These are phyloP conservation scores for Crassisporium funariophilum DNA, from an alignment of 768 basidiomycete species.

Conservation along the genomic window DNA sequence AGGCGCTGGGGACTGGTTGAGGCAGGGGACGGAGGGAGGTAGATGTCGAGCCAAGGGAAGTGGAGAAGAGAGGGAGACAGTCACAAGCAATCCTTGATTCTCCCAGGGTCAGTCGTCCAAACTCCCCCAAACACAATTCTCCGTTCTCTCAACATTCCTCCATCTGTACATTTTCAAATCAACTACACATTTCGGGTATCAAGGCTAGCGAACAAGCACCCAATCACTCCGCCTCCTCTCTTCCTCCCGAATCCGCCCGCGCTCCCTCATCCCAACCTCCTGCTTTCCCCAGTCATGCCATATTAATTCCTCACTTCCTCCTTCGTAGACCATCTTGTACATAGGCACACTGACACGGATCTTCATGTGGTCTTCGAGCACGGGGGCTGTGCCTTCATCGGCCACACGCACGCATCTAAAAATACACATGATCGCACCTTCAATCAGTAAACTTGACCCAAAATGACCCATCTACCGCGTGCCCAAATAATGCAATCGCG, in stretches of 20 bases:
- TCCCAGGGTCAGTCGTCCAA: slow-evolving; percentile 22
- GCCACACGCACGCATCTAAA: slow-evolving; percentile 51
- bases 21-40: slow-evolving; percentile 14
- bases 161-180: slow-evolving; percentile 11
- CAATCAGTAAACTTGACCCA: slow-evolving; percentile 25
- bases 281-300: slow-evolving; percentile 40
- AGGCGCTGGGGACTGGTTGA: slow-evolving; percentile 23
- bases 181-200: slow-evolving; percentile 7
- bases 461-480: slow-evolving; percentile 17
- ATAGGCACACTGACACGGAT: slow-evolving; percentile 60
- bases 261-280: slow-evolving; percentile 31
- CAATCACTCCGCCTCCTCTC: slow-evolving; percentile 53
- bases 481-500: slow-evolving; percentile 23
- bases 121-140: slow-evolving; percentile 14
- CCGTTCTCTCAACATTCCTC: slow-evolving; percentile 9
- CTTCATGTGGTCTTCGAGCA: slow-evolving; percentile 39
- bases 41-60: background rate
- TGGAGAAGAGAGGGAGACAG: slow-evolving; percentile 14
- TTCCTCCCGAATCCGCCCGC: slow-evolving; percentile 52
- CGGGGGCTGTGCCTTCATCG: slow-evolving; percentile 44
- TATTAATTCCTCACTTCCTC: slow-evolving; percentile 60
- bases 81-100: slow-evolving; percentile 20
- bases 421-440: slow-evolving; percentile 38
- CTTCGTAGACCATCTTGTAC: slow-evolving; percentile 74
- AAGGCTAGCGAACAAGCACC: slow-evolving; percentile 15